phyloP scores from a whole-genome alignment of 176 grass and related monocot genomes.

The Bothriochloa decipiens region DNA sequence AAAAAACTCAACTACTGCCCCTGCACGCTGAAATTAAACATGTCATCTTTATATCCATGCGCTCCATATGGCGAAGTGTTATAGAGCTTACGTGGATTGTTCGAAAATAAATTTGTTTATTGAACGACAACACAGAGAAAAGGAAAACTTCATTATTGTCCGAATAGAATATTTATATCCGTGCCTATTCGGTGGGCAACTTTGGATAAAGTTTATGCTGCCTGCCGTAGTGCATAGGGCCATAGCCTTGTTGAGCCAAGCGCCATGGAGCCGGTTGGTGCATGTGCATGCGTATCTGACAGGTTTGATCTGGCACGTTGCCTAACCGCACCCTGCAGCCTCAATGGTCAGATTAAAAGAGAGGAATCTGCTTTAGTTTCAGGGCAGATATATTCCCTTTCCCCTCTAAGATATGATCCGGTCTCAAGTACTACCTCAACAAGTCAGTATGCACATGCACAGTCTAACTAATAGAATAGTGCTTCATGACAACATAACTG shows the following conservation, averaged over 20 bases:
- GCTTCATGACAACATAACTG: not conserved
- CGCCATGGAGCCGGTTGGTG: conserved; percentile 27
- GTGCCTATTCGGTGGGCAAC: not conserved
- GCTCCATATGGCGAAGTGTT: not conserved
- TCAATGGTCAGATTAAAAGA: conserved; percentile 22
- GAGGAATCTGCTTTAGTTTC: not conserved
- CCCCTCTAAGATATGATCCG: not conserved
- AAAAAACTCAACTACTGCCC: not conserved
- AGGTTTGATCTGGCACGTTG: conserved; percentile 33
- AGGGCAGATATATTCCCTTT: conserved; percentile 14
- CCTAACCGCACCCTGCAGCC: conserved; percentile 20
- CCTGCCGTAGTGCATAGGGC: not conserved
- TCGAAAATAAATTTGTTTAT: not conserved
- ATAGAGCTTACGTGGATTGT: not conserved
- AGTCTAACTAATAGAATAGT: not conserved
- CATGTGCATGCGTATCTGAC: conserved; percentile 7
- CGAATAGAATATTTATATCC: conserved; percentile 22
- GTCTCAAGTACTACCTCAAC: not conserved
- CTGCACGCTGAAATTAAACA: not conserved
- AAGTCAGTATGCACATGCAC: not conserved
- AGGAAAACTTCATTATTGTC: not conserved
- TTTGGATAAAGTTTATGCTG: conserved; percentile 40
- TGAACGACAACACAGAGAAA: not conserved
- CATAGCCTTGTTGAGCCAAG: conserved; percentile 48
- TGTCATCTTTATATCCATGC: not conserved